phyloP scores from a whole-genome alignment of 768 basidiomycete genomes.

The Favolaschia claudopus region DNA sequence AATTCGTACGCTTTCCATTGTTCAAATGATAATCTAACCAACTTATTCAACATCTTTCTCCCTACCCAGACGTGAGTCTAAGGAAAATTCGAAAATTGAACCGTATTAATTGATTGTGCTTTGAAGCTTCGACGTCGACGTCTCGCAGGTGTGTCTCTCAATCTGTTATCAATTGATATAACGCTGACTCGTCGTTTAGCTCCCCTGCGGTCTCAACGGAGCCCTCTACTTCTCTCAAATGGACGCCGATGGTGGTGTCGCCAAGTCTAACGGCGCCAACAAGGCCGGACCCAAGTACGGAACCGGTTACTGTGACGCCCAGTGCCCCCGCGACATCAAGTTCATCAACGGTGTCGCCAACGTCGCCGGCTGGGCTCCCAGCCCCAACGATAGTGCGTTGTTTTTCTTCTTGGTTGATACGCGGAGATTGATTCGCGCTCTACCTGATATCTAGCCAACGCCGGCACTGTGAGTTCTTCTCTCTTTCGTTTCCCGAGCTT shows the following conservation, averaged over 20 bases:
- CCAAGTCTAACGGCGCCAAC: slow-evolving; percentile 53
- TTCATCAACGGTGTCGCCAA: slow-evolving; percentile 58
- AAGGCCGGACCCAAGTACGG: slow-evolving; percentile 66
- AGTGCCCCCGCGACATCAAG: slow-evolving; percentile 69
- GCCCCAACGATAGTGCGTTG: slow-evolving; percentile 8
- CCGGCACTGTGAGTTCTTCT: slow-evolving; percentile 36
- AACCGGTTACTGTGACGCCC: slow-evolving; percentile 72
- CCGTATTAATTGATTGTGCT: background rate
- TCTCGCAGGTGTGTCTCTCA: slow-evolving; percentile 43
- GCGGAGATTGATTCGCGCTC: background rate
- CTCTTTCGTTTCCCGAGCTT: too few relatives aligned
- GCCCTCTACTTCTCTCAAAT: slow-evolving; percentile 68
- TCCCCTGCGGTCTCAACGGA: slow-evolving; percentile 67
- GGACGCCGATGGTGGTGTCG: slow-evolving; percentile 63
- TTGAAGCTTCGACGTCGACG: slow-evolving; percentile 61
- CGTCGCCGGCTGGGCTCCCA: slow-evolving; percentile 5
- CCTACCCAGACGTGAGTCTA: slow-evolving; percentile 41
- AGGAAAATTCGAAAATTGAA: too few relatives aligned
- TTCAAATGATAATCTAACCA: too few relatives aligned
- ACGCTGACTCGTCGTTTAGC: slow-evolving; percentile 28
- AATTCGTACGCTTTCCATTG: slow-evolving; percentile 56
- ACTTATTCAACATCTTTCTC: too few relatives aligned
- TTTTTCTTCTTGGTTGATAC: background rate
- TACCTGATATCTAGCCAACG: slow-evolving; percentile 42
- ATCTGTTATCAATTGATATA: background rate